These are phyloP conservation scores for Wallacemonas collosoma DNA, from an alignment of 208 protist genomes.

Conservation along the genomic window DNA sequence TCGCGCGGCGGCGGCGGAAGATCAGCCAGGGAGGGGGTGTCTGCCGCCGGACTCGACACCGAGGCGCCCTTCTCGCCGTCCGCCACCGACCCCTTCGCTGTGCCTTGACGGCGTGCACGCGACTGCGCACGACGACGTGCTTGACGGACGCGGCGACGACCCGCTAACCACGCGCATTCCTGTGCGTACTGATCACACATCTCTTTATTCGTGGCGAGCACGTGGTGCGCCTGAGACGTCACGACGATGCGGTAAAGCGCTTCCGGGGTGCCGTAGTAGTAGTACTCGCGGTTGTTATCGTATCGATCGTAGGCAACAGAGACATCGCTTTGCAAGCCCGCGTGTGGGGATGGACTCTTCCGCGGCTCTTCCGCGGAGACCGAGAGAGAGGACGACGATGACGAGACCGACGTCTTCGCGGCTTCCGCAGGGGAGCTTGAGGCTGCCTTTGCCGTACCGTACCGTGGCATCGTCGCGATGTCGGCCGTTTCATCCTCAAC, in stretches of 20 bases:
- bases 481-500: conserved; percentile 14
- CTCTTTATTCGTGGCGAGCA: conserved; percentile 61
- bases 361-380: too few species aligned
- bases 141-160: neutral
- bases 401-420: too few species aligned
- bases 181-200: conserved; percentile 50
- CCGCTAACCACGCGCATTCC: conserved; percentile 36
- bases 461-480: neutral
- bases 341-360: too few species aligned
- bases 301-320: conserved; percentile 11
- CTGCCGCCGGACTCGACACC: neutral
- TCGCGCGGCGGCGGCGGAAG: neutral
- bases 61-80: neutral
- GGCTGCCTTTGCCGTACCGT: neutral
- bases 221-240: conserved; percentile 14
- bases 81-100: too few species aligned
- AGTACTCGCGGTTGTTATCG: conserved; percentile 14
- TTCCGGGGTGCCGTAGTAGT: conserved; percentile 25
- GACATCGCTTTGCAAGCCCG: neutral
- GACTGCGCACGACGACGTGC: conserved; percentile 1
- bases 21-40: neutral
- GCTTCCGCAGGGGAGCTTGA: too few species aligned
- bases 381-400: too few species aligned
- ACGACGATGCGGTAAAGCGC: conserved; percentile 31
- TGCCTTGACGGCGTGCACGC: neutral